A percentile compares a stretch with the other conserved stretches of the same genome.
Evolutionary conservation across 208 protist species (phyloP).

Genomic region (Trypanosoma congolense): DNA sequence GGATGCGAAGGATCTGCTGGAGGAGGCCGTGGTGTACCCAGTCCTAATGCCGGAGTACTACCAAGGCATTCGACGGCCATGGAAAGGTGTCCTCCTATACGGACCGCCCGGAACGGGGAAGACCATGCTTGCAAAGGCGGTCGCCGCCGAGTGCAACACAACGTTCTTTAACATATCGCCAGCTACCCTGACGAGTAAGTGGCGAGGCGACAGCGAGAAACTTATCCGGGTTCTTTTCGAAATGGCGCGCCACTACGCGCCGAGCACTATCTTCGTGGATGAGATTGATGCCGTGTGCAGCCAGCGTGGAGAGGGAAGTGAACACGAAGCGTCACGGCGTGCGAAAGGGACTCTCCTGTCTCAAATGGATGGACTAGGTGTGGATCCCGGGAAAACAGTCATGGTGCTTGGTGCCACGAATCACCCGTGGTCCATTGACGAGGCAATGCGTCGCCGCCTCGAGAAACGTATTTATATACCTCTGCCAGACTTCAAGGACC

Average conservation of each 20-base stretch:
- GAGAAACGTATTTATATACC: constrained; percentile 93
- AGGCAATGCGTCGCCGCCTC: constrained; percentile 87
- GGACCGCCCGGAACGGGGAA: constrained; percentile 92
- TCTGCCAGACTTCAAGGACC: constrained; percentile 70
- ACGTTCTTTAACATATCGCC: constrained; percentile 94
- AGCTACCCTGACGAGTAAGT: constrained; percentile 91
- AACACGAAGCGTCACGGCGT: constrained; percentile 91
- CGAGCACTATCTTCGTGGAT: constrained; percentile 94
- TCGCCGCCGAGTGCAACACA: constrained; percentile 86
- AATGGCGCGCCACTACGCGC: constrained; percentile 87
- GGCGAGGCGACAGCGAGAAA: constrained; percentile 92
- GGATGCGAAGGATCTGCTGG: constrained; percentile 86
- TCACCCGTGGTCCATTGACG: constrained; percentile 91
- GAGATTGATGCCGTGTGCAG: constrained; percentile 94
- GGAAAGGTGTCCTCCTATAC: constrained; percentile 91
- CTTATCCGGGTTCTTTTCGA: constrained; percentile 92
- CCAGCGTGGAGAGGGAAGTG: constrained; percentile 66
- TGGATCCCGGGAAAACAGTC: constrained; percentile 71
- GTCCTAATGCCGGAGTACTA: constrained; percentile 92
- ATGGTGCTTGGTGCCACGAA: constrained; percentile 93
- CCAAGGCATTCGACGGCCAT: constrained; percentile 84
- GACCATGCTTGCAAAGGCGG: constrained; percentile 92
- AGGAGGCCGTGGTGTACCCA: constrained; percentile 92
- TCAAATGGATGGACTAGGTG: constrained; percentile 92
- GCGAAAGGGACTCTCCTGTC: constrained; percentile 99